A percentile compares a stretch with the other conserved stretches of the same genome.
Conservation (phyloP, 129 eudicot genomes). For the Rutidosis leptorrhynchoides region DNA sequence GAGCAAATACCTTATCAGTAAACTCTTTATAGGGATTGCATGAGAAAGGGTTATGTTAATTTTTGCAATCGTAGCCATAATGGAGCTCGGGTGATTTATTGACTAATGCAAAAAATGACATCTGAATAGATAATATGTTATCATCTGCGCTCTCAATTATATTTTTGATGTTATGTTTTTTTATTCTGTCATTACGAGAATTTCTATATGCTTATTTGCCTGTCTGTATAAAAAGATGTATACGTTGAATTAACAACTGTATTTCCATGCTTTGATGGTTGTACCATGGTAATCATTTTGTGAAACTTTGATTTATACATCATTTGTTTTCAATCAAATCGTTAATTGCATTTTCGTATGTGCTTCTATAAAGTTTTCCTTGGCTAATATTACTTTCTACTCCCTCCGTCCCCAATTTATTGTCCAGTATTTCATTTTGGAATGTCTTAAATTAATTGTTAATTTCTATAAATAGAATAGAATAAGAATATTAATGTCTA, state of each 20-base stretch:
- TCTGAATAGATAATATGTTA: neutral
- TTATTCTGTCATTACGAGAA: neutral
- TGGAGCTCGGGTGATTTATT: conserved; percentile 15
- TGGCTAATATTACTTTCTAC: too few relatives aligned
- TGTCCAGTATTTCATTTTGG: too few relatives aligned
- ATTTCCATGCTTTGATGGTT: neutral
- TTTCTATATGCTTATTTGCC: conserved; percentile 10
- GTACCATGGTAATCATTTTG: neutral
- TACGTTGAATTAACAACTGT: neutral
- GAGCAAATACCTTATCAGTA: conserved; percentile 49
- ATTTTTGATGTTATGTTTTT: conserved; percentile 4
- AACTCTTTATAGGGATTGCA: conserved; percentile 36
- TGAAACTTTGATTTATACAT: neutral
- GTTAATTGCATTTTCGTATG: too few relatives aligned
- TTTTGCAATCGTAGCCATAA: conserved; percentile 5
- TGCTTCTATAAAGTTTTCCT: too few relatives aligned
- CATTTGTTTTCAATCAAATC: too few relatives aligned
- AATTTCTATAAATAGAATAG: too few relatives aligned
- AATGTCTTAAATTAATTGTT: too few relatives aligned
- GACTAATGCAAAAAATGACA: neutral
- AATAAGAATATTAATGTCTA: too few relatives aligned
- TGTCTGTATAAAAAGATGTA: neutral
- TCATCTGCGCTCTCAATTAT: conserved; percentile 1
- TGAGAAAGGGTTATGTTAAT: conserved; percentile 4
- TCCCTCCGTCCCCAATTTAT: too few relatives aligned